Conservation (phyloP, 352 stramenopile species). For the Phytophthora hibernalis region DNA sequence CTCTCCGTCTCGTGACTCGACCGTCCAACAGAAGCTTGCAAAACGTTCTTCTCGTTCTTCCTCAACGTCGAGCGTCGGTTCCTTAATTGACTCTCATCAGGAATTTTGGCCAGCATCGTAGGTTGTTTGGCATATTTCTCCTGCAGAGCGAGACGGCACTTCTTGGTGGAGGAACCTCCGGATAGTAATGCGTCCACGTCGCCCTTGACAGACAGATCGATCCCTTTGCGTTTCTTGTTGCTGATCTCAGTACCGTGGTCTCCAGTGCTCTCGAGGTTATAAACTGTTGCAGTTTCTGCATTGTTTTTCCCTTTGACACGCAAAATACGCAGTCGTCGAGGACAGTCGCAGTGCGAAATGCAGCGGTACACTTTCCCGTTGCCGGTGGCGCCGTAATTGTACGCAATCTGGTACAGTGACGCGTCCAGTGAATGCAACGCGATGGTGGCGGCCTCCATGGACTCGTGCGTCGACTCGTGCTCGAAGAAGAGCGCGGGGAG, state of each 20-base stretch:
- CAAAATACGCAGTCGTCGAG: constrained; percentile 20
- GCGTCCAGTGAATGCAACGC: constrained; percentile 26
- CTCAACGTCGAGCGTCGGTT: constrained; percentile 28
- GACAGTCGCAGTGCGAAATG: constrained; percentile 29
- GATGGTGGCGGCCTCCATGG: constrained; percentile 22
- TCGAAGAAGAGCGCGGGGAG: constrained; percentile 3
- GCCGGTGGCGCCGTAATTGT: constrained; percentile 32
- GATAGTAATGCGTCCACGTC: constrained; percentile 32
- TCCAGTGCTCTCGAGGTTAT: constrained; percentile 17
- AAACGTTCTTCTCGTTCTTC: constrained; percentile 5
- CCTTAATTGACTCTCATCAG: constrained; percentile 18
- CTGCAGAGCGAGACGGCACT: constrained; percentile 17
- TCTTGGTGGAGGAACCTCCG: constrained; percentile 3
- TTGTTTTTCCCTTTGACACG: constrained; percentile 17
- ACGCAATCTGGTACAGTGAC: constrained; percentile 29
- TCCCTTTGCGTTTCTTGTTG: constrained; percentile 23
- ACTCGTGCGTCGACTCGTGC: constrained; percentile 28
- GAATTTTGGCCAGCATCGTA: constrained; percentile 27
- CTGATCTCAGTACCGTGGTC: constrained; percentile 19
- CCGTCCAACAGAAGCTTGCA: neutral
- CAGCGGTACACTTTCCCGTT: constrained; percentile 34
- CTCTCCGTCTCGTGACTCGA: constrained; percentile 1
- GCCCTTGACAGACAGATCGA: constrained; percentile 20
- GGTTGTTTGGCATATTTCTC: constrained; percentile 29
- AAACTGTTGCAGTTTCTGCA: constrained; percentile 14